Evolutionary conservation across 345 rosid species (phyloP), one percentile per base, ranked within the genome.

Genomic region (Linum lewisii): DNA sequence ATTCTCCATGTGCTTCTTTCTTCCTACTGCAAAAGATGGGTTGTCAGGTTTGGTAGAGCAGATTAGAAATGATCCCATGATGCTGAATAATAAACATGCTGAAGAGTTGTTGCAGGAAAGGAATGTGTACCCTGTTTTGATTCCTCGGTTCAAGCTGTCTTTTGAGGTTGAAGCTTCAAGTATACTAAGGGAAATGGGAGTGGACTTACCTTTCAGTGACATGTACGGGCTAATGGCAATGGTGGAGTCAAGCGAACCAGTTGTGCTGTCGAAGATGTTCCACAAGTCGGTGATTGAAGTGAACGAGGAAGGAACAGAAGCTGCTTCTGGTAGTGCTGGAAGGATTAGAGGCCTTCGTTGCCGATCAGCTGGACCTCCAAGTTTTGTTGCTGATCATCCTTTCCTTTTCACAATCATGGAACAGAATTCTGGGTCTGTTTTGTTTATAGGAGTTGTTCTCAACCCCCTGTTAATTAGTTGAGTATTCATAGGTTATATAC

Each of bases 231-330:
- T 59, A 1, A 62, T 49, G 0, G 72, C 61, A 59, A 66, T 61
- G 47, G 61, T 53, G 8, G 21, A 56, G 7, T 24, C 38, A 3
- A 18, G 21, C 9, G 54, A 19, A 1, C 8, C 15, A 1, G 9
- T 3, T 42, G 20, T 50, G 2, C 45, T 65, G 20, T 34, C 70
- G 26, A 20, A 45, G 2, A n/a, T 62, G 11, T 14, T 34, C 6
- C 74, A 73, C 6, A 69, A 54, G 34, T 25, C 65, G 5, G 14
- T 24, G 59, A 54, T 64, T 20, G 58, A 68, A 47, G 66, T 61
- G 18, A 36, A 54, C 24, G 55, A 63, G 49, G 34, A 60, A 29
- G 77, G 67, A 24, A 50, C 71, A 0, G 64, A 65, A 58, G 70
- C 67, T 18, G 74, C 68, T 22, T 59, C 60, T 18, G 37, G 57